phyloP scores from a whole-genome alignment of 1,284 basidiomycete species.

The Cystobasidium slooffiae region DNA sequence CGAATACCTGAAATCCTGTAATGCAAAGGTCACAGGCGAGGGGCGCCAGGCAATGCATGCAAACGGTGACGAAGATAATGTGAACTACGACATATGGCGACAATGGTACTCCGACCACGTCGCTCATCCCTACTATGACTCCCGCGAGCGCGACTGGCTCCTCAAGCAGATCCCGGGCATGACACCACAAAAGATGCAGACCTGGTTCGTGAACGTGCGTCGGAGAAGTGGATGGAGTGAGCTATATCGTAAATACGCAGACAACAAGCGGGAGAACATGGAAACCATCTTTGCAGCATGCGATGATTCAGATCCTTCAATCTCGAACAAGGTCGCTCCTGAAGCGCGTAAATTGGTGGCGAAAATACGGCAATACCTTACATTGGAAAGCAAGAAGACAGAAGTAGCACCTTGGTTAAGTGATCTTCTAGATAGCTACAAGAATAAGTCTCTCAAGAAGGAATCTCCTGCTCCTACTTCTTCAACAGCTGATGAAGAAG shows the following conservation, averaged over 20 bases:
- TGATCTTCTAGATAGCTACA: slow-evolving; percentile 1
- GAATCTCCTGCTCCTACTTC: background rate
- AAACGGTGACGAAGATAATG: background rate
- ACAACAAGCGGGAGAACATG: slow-evolving; percentile 29
- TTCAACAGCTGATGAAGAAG: background rate
- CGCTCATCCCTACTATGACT: slow-evolving; percentile 47
- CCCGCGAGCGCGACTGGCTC: slow-evolving; percentile 22
- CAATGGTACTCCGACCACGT: slow-evolving; percentile 48
- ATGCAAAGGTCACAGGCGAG: too few relatives aligned
- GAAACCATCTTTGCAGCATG: slow-evolving; percentile 35
- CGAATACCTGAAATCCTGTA: too few relatives aligned
- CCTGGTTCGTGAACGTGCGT: slow-evolving; percentile 51
- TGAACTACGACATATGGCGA: slow-evolving; percentile 44
- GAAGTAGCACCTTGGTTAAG: slow-evolving; percentile 9
- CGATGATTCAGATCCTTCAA: slow-evolving; percentile 16
- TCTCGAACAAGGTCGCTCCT: slow-evolving; percentile 1
- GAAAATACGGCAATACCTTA: slow-evolving; percentile 14
- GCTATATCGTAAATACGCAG: slow-evolving; percentile 42
- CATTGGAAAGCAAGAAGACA: slow-evolving; percentile 27
- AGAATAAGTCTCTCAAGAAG: background rate
- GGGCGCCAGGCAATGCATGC: too few relatives aligned
- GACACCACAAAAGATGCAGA: slow-evolving; percentile 43
- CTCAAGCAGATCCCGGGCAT: slow-evolving; percentile 40
- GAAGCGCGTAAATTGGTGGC: slow-evolving; percentile 22
- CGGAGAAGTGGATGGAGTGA: slow-evolving; percentile 49